phyloP scores from a whole-genome alignment of 1,284 basidiomycete genomes.

The Rhodotorula glutinis region DNA sequence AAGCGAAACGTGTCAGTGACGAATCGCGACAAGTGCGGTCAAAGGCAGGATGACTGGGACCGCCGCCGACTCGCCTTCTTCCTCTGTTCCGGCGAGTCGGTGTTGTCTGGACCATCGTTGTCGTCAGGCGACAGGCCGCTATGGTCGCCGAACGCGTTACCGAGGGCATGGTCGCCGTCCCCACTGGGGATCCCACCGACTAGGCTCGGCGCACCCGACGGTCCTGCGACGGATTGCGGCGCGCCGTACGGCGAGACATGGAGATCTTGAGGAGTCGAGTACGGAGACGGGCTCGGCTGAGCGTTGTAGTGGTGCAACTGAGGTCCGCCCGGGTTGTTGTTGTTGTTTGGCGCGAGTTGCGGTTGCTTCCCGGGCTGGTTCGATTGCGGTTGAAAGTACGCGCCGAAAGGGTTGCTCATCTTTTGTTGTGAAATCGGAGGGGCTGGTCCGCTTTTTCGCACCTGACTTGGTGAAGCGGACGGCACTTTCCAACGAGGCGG shows the following conservation, averaged over 20 bases:
- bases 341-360: background rate
- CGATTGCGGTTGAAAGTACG: background rate
- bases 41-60: no score
- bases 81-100: background rate
- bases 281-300: background rate
- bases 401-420: background rate
- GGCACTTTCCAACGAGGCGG: no score
- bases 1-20: background rate
- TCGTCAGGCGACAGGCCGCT: background rate
- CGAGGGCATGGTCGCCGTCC: background rate
- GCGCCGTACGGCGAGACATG: background rate
- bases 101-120: slow-evolving; percentile 1
- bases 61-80: slow-evolving; percentile 11
- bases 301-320: background rate
- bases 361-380: background rate
- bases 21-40: background rate
- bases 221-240: background rate
- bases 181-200: background rate
- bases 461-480: no score
- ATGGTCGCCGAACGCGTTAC: background rate
- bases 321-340: background rate
- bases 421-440: no score
- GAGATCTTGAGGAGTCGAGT: background rate
- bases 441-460: no score
- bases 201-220: background rate